Evolutionary conservation across 148 eudicot species (phyloP).

Genomic region (Chenopodium quinoa): DNA sequence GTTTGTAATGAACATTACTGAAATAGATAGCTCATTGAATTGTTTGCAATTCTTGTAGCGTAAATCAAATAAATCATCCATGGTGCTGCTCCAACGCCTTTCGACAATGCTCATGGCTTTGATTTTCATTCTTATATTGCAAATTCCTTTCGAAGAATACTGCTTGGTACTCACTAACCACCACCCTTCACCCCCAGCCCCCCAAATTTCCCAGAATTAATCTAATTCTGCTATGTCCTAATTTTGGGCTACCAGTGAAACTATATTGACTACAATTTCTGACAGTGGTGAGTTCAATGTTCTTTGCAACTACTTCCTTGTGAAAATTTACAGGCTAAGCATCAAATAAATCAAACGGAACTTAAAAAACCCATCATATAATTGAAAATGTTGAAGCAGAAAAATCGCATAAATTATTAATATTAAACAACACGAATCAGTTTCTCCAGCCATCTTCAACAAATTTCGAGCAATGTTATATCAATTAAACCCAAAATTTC

Average conservation of each 20-base stretch:
- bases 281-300: neutral
- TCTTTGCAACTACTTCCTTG: neutral
- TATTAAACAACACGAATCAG: too few relatives aligned
- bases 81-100: neutral
- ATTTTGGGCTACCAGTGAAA: neutral
- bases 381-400: too few relatives aligned
- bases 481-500: too few relatives aligned
- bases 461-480: too few relatives aligned
- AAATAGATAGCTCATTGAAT: too few relatives aligned
- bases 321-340: neutral
- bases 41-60: neutral
- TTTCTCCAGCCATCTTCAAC: too few relatives aligned
- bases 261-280: neutral
- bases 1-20: too few relatives aligned
- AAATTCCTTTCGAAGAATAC: neutral
- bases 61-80: neutral
- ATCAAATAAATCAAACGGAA: neutral
- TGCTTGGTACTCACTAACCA: neutral
- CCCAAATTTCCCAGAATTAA: too few relatives aligned
- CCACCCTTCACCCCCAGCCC: neutral
- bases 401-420: too few relatives aligned
- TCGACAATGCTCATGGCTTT: too few relatives aligned
- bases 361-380: too few relatives aligned
- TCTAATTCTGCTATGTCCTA: too few relatives aligned
- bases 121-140: neutral